A percentile compares a stretch with the other conserved stretches of the same genome.
Evolutionary conservation across 495 filamentous ascomycete genomes (phyloP).

Genomic region (Glutinoglossum americanum): DNA sequence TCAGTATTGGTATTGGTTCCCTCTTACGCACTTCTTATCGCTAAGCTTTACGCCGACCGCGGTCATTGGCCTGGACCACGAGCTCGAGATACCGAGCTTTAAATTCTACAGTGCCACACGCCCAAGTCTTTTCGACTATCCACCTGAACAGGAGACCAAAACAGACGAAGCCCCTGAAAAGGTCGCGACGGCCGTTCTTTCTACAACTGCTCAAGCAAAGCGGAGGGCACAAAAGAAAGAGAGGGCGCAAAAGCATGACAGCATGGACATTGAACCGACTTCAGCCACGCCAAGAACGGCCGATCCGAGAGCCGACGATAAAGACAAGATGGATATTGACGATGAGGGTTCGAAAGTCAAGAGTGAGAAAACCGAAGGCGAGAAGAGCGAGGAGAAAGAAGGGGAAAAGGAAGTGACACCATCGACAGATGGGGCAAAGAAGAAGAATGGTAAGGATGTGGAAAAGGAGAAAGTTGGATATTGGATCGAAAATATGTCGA

Average conservation of each 20-base stretch:
- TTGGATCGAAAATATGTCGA: constrained; percentile 88
- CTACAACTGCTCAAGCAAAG: constrained; percentile 91
- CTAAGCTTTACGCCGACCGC: constrained; percentile 85
- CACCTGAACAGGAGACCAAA: constrained; percentile 88
- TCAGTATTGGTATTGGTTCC: constrained; percentile 99
- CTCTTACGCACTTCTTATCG: constrained; percentile 89
- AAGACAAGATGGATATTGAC: constrained; percentile 83
- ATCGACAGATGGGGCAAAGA: constrained; percentile 31
- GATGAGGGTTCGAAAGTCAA: constrained; percentile 26
- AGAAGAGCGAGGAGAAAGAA: constrained; percentile 38
- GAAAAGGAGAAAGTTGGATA: constrained; percentile 97
- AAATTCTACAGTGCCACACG: constrained; percentile 88
- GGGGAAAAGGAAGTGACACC: constrained; percentile 23
- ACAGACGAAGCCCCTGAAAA: constrained; percentile 80
- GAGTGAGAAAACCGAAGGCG: constrained; percentile 35
- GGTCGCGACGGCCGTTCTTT: constrained; percentile 88
- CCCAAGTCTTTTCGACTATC: constrained; percentile 93
- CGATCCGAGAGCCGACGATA: constrained; percentile 28
- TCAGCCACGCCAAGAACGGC: constrained; percentile 56
- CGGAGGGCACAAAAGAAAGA: constrained; percentile 63
- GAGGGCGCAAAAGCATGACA: constrained; percentile 49
- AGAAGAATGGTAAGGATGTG: constrained; percentile 52
- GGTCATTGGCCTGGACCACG: constrained; percentile 81
- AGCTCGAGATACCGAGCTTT: constrained; percentile 86
- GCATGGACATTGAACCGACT: constrained; percentile 58